Evolutionary conservation across 768 basidiomycete species (phyloP).

Genomic region (Daedaleopsis sinensis): DNA sequence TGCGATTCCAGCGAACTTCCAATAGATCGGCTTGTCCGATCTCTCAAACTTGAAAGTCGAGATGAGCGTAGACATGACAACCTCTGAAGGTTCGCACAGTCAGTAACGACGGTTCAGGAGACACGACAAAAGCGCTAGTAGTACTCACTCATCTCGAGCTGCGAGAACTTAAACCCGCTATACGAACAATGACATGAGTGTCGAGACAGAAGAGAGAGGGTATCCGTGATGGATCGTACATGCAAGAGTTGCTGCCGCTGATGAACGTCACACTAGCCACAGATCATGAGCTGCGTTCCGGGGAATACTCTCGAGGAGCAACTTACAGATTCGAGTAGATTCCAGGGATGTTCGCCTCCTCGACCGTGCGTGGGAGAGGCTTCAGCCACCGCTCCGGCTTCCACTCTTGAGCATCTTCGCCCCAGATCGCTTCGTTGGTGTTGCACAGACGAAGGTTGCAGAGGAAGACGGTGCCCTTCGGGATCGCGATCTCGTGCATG

Average conservation of each 20-base stretch:
- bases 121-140: background rate
- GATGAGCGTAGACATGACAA: background rate
- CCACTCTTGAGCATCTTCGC: conserved; percentile 44
- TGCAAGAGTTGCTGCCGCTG: conserved; percentile 38
- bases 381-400: conserved; percentile 46
- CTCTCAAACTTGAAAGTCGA: conserved; percentile 13
- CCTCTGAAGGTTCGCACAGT: background rate
- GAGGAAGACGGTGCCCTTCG: conserved; percentile 30
- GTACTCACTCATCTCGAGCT: conserved; percentile 15
- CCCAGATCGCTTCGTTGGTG: conserved; percentile 42
- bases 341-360: conserved; percentile 34
- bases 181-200: background rate
- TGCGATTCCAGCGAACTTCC: conserved; percentile 14
- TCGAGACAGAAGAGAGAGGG: background rate
- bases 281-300: background rate
- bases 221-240: conserved; percentile 26
- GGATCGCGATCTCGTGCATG: conserved; percentile 29
- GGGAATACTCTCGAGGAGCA: background rate
- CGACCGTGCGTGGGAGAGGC: conserved; percentile 24
- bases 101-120: background rate
- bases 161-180: conserved; percentile 14
- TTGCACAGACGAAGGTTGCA: conserved; percentile 35
- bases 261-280: conserved; percentile 40
- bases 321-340: conserved; percentile 35
- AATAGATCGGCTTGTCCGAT: conserved; percentile 8